Conservation (phyloP, 805 yeast species). For the Candida chauliodis region DNA sequence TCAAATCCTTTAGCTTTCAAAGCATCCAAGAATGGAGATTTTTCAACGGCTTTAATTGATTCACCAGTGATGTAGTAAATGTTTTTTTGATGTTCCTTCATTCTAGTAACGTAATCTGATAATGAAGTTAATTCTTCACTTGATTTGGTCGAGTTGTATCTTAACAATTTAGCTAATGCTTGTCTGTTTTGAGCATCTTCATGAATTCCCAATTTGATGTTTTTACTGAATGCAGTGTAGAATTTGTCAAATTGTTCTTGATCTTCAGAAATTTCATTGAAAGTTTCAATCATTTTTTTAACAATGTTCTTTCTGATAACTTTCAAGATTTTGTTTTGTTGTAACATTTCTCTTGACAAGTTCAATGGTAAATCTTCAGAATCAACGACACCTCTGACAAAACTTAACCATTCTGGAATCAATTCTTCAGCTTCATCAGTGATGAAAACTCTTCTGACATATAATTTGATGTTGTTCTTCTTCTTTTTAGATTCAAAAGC, state of each 20-base stretch:
- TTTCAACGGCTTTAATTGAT: constrained; percentile 94
- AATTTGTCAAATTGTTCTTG: constrained; percentile 97
- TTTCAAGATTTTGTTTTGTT: constrained; percentile 99
- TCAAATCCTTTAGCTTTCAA: constrained; percentile 98
- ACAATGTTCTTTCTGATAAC: constrained; percentile 98
- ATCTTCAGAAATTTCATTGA: constrained; percentile 99
- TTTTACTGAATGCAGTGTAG: constrained; percentile 97
- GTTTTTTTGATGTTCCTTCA: constrained; percentile 99
- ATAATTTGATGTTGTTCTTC: constrained; percentile 97
- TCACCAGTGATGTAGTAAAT: constrained; percentile 99
- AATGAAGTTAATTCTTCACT: constrained; percentile 91
- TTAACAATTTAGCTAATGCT: constrained; percentile 91
- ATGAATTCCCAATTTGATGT: constrained; percentile 97
- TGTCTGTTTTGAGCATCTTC: constrained; percentile 98
- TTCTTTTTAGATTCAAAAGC: constrained; percentile 98
- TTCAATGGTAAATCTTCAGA: constrained; percentile 99
- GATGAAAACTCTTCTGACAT: constrained; percentile 99
- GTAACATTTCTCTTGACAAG: constrained; percentile 99
- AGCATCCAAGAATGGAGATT: constrained; percentile 98
- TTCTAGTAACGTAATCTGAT: constrained; percentile 96
- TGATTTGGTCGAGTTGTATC: constrained; percentile 96
- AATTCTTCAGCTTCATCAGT: constrained; percentile 99
- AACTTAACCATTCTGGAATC: constrained; percentile 97
- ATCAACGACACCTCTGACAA: constrained; percentile 99
- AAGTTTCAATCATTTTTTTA: constrained; percentile 96